Conservation (phyloP, 1,284 basidiomycete species). For the Athelia psychrophila region DNA sequence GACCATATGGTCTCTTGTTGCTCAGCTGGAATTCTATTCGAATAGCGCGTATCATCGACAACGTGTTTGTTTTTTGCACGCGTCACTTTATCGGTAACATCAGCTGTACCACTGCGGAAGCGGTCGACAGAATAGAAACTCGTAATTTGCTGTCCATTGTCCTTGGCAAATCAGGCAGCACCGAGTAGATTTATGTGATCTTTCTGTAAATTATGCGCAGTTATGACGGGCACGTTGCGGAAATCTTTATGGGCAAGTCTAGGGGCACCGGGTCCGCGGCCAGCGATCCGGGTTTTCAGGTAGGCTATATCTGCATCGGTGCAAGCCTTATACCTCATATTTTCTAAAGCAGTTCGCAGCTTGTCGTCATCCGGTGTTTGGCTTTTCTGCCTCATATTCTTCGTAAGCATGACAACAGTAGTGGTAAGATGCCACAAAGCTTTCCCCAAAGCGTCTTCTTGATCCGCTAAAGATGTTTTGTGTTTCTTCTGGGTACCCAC, state of each 20-base stretch:
- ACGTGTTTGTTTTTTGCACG: no score
- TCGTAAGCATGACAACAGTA: conserved; percentile 27
- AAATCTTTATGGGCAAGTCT: conserved; percentile 4
- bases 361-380: conserved; percentile 4
- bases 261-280: background rate
- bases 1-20: conserved; percentile 27
- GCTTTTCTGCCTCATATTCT: conserved; percentile 32
- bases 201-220: conserved; percentile 9
- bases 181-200: conserved; percentile 14
- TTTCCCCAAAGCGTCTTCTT: conserved; percentile 24
- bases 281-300: conserved; percentile 6
- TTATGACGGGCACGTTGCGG: conserved; percentile 12
- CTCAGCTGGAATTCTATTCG: background rate
- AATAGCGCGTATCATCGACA: no score
- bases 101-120: background rate
- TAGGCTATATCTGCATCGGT: conserved; percentile 12
- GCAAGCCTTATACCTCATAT: conserved; percentile 16
- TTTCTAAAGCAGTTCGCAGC: conserved; percentile 10
- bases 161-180: conserved; percentile 7
- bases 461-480: conserved; percentile 2
- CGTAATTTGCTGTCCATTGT: conserved; percentile 9
- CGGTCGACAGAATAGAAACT: conserved; percentile 28
- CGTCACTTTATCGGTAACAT: no score
- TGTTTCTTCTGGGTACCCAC: conserved; percentile 7
- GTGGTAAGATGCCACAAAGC: conserved; percentile 29